phyloP scores from a whole-genome alignment of 2,329 filamentous ascomycete species.

The Leptographium wingfieldii region DNA sequence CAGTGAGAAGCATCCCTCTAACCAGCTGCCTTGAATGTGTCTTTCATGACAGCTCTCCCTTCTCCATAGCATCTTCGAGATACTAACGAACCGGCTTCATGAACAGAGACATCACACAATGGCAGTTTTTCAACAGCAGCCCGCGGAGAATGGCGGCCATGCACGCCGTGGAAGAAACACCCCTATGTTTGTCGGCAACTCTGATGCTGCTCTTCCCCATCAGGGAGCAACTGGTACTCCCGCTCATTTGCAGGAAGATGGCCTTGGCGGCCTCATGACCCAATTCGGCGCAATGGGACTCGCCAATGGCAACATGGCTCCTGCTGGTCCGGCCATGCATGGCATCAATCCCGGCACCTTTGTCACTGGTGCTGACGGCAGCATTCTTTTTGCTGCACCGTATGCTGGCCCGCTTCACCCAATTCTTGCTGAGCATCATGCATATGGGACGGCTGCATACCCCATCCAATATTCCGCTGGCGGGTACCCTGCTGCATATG shows the following conservation, averaged over 20 bases:
- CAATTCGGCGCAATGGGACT: constrained; percentile 18
- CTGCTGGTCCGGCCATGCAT: constrained; percentile 8
- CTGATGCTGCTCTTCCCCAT: constrained; percentile 1
- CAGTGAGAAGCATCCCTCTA: not conserved
- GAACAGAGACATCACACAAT: not conserved
- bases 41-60: not conserved
- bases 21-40: not conserved
- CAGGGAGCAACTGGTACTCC: constrained; percentile 1
- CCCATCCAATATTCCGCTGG: constrained; percentile 10
- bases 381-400: constrained; percentile 16
- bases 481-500: constrained; percentile 10
- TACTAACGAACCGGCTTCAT: not conserved
- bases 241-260: constrained; percentile 8
- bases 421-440: constrained; percentile 16
- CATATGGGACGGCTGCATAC: constrained; percentile 16
- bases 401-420: constrained; percentile 15
- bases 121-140: not conserved
- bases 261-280: constrained; percentile 15
- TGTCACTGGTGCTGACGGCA: constrained; percentile 17
- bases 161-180: not conserved
- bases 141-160: not conserved
- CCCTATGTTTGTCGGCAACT: constrained; percentile 1
- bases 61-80: not conserved
- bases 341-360: constrained; percentile 11
- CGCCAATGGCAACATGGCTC: constrained; percentile 13